phyloP scores from a whole-genome alignment of 176 grass and related monocot species.

The Pontederia crassipes region DNA sequence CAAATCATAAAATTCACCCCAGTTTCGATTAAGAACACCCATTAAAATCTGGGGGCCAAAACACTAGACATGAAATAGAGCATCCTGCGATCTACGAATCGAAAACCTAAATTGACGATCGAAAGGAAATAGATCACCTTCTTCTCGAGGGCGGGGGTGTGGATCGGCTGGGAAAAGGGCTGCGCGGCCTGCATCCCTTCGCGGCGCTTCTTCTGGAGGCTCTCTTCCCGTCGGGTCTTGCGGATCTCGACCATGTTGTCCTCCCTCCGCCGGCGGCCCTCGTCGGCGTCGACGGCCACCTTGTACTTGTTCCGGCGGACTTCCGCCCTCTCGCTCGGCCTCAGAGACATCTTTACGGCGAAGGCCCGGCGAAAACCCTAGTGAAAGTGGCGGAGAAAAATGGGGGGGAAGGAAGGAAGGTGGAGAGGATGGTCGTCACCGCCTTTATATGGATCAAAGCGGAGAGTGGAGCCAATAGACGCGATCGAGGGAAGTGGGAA shows the following conservation, averaged over 20 bases:
- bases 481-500: too few species aligned
- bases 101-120: conserved; percentile 12
- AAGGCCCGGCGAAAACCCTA: too few species aligned
- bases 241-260: conserved; percentile 98
- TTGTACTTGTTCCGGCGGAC: conserved; percentile 76
- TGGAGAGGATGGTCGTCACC: too few species aligned
- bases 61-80: background rate
- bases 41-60: background rate
- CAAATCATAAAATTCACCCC: too few species aligned
- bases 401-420: too few species aligned
- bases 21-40: background rate
- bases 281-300: conserved; percentile 76
- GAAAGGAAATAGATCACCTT: conserved; percentile 29
- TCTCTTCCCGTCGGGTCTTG: conserved; percentile 79
- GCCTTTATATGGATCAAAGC: too few species aligned
- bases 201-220: conserved; percentile 75
- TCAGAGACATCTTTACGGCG: conserved; percentile 42
- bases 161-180: conserved; percentile 9
- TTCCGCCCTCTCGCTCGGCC: conserved; percentile 52
- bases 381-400: too few species aligned
- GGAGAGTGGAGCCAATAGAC: too few species aligned
- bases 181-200: conserved; percentile 63
- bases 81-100: conserved; percentile 1
- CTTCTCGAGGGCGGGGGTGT: conserved; percentile 57
- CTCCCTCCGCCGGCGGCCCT: conserved; percentile 79